Base-by-base conservation (phyloP, 768 basidiomycete genomes). In the Guyanaporus albipodus region DNA sequence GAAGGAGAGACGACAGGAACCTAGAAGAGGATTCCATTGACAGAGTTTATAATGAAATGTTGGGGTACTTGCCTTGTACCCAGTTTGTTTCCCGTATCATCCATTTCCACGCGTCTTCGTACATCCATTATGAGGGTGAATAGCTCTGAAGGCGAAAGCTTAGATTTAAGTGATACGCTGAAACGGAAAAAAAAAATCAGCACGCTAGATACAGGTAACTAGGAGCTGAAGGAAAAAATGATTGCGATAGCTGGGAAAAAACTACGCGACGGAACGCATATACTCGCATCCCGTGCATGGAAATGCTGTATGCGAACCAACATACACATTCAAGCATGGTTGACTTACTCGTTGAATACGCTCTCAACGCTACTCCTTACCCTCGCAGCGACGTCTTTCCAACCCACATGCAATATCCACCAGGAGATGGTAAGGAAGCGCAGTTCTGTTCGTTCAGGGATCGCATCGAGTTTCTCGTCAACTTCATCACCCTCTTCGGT, bases 331-430 rank as follows among this genome's bases (percentile, higher is more conserved):
- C n/a, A n/a, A n/a, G n/a, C n/a, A 18, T 10, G 4, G 64, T 22
- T 9, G 12, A 70, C 87, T 54, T 49, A 94, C 93, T 80, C 80
- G 43, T 89, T 84, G 47, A 96, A 89, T 0, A 88, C 89, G 48
- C 85, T 84, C 57, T 90, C 84, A 0, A 93, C 90, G 0, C 79
- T 85, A 27, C 76, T 68, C 54, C 83, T 69, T 0, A 93, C 87
- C 31, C 88, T 71, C 53, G 82, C 80, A 0, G 79, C 82, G 0
- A 97, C 76, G 48, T 85, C 84, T 55, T 85, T 87, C 92, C 93
- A 95, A 0, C 94, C 92, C 4, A 91, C 85, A 60, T 96, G 84
- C 45, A 95, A 58, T 9, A 95, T 72, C 91, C 92, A 95, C 91
- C 92, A 97, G 31, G 83, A 88, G 56, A 94, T 77, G 0, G 87